Evolutionary conservation across 1,284 basidiomycete genomes (phyloP).

Genomic region (Stygiomarasmius scandens): DNA sequence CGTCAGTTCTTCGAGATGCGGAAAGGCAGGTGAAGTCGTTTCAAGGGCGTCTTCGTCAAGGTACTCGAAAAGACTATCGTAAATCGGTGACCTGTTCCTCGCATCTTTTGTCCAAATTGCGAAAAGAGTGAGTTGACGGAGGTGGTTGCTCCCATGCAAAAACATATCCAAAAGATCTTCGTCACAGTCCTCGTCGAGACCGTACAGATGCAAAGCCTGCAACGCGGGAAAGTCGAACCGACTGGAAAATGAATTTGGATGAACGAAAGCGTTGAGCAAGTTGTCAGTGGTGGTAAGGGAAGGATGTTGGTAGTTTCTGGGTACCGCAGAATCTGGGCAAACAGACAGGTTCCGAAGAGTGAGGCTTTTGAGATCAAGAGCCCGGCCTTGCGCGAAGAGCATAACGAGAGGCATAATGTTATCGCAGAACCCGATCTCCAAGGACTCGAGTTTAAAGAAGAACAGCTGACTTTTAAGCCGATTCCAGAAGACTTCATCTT

Average conservation of each 20-base stretch:
- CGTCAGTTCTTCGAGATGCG: background rate
- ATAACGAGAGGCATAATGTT: background rate
- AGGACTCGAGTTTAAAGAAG: background rate
- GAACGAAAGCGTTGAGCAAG: background rate
- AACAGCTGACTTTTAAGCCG: background rate
- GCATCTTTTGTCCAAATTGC: background rate
- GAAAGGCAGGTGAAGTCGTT: background rate
- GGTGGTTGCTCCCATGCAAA: background rate
- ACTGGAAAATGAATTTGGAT: background rate
- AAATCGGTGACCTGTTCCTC: background rate
- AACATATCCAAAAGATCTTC: background rate
- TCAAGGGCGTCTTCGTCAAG: background rate
- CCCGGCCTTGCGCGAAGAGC: background rate
- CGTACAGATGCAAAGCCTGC: background rate
- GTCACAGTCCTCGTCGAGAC: background rate
- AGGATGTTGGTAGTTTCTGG: background rate
- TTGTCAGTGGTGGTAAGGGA: background rate
- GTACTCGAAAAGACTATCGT: background rate
- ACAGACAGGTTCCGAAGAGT: background rate
- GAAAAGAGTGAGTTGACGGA: background rate
- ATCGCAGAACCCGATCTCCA: background rate
- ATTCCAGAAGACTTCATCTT: background rate
- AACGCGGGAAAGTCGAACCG: background rate
- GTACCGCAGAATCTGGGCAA: background rate
- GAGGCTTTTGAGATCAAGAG: background rate